phyloP scores from a whole-genome alignment of 108 stramenopile species.

The Mediolabrus comicus region DNA sequence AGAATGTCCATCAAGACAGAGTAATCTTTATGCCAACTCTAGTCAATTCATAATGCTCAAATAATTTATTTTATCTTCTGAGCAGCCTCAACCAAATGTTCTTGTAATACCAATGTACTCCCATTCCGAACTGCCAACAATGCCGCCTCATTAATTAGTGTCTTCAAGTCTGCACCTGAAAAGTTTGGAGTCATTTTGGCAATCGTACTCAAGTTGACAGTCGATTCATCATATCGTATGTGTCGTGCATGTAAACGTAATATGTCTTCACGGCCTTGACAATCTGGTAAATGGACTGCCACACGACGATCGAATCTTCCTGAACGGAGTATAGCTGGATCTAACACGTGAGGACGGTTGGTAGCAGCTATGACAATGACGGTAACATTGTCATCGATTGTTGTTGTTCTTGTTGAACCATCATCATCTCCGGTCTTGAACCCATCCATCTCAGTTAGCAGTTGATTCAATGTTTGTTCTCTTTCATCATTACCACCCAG shows the following conservation, averaged over 20 bases:
- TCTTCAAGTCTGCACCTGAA: constrained; percentile 79
- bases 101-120: constrained; percentile 45
- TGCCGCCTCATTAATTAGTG: constrained; percentile 78
- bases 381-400: constrained; percentile 32
- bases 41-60: background rate
- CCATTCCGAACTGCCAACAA: constrained; percentile 66
- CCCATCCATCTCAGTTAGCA: constrained; percentile 96
- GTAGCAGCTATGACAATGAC: constrained; percentile 96
- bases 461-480: constrained; percentile 94
- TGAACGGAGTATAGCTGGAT: constrained; percentile 90
- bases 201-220: constrained; percentile 48
- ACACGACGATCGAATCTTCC: constrained; percentile 96
- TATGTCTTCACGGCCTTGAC: constrained; percentile 82
- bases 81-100: constrained; percentile 59
- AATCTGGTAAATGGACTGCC: constrained; percentile 82
- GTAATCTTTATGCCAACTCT: too few relatives aligned
- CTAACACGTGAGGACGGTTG: constrained; percentile 87
- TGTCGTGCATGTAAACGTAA: constrained; percentile 79
- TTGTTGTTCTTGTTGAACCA: constrained; percentile 2
- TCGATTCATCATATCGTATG: constrained; percentile 40
- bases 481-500: constrained; percentile 86
- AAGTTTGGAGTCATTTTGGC: constrained; percentile 51
- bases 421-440: constrained; percentile 63
- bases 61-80: constrained; percentile 32
- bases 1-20: too few relatives aligned